Conservation (phyloP, 139 green algal genomes). For the Coelastrella sp. region DNA sequence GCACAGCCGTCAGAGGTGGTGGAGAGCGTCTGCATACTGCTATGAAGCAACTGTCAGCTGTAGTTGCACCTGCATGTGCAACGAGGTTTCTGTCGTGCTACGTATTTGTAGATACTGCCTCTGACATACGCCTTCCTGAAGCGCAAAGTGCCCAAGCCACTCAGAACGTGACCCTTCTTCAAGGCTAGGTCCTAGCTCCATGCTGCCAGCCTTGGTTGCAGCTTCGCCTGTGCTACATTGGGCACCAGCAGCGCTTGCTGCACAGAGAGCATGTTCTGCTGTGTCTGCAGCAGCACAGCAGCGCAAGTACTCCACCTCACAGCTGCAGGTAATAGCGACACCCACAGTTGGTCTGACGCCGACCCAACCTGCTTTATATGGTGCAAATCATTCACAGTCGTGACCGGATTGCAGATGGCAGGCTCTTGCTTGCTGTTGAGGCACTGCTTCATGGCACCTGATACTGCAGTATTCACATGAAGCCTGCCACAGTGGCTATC, state of each 20-base stretch:
- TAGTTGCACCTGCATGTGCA: background rate
- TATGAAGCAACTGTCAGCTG: background rate
- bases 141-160: constrained; percentile 45
- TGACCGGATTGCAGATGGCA: no score
- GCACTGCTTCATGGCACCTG: no score
- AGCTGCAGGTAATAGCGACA: constrained; percentile 9
- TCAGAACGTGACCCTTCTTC: background rate
- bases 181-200: background rate
- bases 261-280: background rate
- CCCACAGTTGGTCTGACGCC: no score
- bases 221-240: background rate
- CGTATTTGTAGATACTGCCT: constrained; percentile 49
- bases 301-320: background rate
- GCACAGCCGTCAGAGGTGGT: background rate
- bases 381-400: no score
- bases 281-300: background rate
- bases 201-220: background rate
- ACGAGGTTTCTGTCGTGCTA: background rate
- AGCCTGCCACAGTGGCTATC: no score
- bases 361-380: no score
- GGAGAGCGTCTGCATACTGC: background rate
- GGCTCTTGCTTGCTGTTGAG: no score
- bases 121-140: constrained; percentile 61
- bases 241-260: background rate
- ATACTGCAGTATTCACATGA: no score